phyloP scores from a whole-genome alignment of 768 basidiomycete species.

The Leucocoprinus birnbaumii region DNA sequence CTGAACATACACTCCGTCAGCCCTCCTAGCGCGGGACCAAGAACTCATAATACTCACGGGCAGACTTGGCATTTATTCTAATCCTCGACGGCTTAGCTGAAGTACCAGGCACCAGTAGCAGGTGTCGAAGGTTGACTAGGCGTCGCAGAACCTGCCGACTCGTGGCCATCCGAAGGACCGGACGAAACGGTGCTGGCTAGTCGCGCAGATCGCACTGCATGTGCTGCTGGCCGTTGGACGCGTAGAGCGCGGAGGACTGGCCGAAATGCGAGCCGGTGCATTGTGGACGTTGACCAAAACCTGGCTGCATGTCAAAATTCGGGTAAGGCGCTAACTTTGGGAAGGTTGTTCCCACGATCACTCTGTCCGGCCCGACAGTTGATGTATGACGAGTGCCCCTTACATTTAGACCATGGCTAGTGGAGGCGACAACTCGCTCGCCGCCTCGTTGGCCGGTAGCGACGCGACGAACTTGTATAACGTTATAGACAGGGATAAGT shows the following conservation, averaged over 20 bases:
- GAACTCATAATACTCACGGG: not conserved
- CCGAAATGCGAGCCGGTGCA: conserved; percentile 16
- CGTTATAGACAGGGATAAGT: conserved; percentile 69
- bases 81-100: conserved; percentile 17
- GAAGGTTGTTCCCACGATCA: not conserved
- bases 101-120: too few species aligned
- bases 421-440: conserved; percentile 33
- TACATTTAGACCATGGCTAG: not conserved
- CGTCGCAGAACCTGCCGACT: too few species aligned
- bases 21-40: not conserved
- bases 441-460: conserved; percentile 41
- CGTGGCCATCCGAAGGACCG: not conserved
- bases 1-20: not conserved
- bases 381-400: not conserved
- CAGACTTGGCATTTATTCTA: conserved; percentile 20
- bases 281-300: not conserved
- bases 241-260: conserved; percentile 28
- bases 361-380: not conserved
- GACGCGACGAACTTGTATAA: conserved; percentile 55
- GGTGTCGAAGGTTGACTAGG: not conserved
- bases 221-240: conserved; percentile 15
- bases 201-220: not conserved
- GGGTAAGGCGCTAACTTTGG: not conserved
- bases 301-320: not conserved
- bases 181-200: not conserved